Evolutionary conservation across 2,329 filamentous ascomycete genomes (phyloP), one percentile per base, ranked within the genome.

Genomic region (Alternaria viburni): DNA sequence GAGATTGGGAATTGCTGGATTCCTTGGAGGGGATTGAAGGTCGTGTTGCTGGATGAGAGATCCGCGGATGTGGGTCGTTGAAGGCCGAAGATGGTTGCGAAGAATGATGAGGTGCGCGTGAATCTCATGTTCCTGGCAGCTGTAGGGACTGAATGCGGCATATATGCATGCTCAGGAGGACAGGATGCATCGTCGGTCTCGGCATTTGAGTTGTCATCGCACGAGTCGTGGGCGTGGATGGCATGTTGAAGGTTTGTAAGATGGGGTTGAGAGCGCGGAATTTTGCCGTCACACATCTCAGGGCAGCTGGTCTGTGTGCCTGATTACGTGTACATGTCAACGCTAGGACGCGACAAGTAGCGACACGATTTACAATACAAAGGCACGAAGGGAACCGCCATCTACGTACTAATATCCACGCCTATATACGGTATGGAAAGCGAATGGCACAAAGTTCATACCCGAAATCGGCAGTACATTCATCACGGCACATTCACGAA

Each of bases 1-100:
- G 69, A 71, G 4, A 73, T 59, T 10, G 67, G 67, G n/a, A 72
- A 71, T 45, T 77, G 71, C 43, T 77, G 75, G 47, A 77, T 63
- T 26, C 62, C 57, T 25, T 61, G 59, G 5, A 74, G 66, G 9
- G 73, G 75, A 23, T 75, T 76, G 59, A 65, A 67, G 2, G 74
- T 70, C 5, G 59, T 68, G 54, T 75, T 75, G 17, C 51, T 63
- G 4, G 49, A 19, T 3, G 59, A 43, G 7, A 32, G 36, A 8
- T 66, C 65, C 30, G 69, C 65, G 9, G 30, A 41, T 36, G 63
- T 61, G 23, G 56, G 57, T 55, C 61, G 65, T 30, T 54, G 56
- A n/a, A 52, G 45, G 43, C 13, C 61, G 28, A 54, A 59, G 41
- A 67, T 61, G 26, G 65, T 65, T 63, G 65, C 43, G 23, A 73